Evolutionary conservation across 805 yeast genomes (phyloP).

Genomic region (Scheffersomyces lignosus): DNA sequence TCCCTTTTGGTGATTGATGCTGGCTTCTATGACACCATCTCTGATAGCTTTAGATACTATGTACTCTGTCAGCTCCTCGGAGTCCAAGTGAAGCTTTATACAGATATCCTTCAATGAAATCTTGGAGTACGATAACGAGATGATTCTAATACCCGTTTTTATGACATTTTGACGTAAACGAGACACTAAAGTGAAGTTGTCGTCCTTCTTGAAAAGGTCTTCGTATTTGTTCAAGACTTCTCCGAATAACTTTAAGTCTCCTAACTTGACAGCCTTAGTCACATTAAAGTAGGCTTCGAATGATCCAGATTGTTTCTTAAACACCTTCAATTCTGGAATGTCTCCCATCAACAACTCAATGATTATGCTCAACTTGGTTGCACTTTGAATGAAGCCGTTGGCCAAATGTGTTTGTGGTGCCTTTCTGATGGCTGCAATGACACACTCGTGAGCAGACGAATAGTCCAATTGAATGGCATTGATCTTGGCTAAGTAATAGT

Average conservation of each 20-base stretch:
- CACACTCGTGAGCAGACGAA: slow-evolving; percentile 84
- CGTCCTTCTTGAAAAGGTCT: slow-evolving; percentile 65
- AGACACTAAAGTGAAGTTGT: slow-evolving; percentile 77
- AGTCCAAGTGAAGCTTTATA: slow-evolving; percentile 84
- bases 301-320: slow-evolving; percentile 58
- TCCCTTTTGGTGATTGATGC: slow-evolving; percentile 86
- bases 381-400: slow-evolving; percentile 83
- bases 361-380: slow-evolving; percentile 82
- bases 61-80: slow-evolving; percentile 95
- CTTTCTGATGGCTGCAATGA: slow-evolving; percentile 92
- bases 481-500: slow-evolving; percentile 87
- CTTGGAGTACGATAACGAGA: slow-evolving; percentile 85
- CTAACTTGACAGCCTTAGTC: slow-evolving; percentile 87
- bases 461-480: slow-evolving; percentile 91
- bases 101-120: slow-evolving; percentile 94
- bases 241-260: slow-evolving; percentile 82
- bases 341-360: slow-evolving; percentile 96
- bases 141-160: slow-evolving; percentile 94
- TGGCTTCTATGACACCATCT: slow-evolving; percentile 96
- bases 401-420: slow-evolving; percentile 90
- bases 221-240: slow-evolving; percentile 67
- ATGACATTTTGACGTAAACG: slow-evolving; percentile 95
- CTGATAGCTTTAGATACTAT: slow-evolving; percentile 95
- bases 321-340: slow-evolving; percentile 83
- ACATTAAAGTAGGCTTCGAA: slow-evolving; percentile 82